Base-by-base conservation (phyloP, 2,329 filamentous ascomycete species). In the Ceratocystis alfenasii region DNA sequence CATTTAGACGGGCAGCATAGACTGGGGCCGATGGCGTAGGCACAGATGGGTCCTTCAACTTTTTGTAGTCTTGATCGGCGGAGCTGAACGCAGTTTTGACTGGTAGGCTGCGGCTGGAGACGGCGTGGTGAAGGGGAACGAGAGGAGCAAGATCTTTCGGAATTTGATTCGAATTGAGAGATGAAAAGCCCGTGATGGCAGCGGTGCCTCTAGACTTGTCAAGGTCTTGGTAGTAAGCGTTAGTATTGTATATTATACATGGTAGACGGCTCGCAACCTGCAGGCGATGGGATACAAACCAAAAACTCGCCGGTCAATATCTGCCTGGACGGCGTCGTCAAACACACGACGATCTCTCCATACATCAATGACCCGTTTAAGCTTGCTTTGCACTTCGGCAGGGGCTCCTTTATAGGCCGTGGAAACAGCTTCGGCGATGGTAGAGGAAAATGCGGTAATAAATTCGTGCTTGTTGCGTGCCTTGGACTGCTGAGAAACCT, bases 401-500 rank as follows among this genome's bases (percentile, higher is more conserved):
- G 89, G 85, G 1, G 91, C 87, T 68, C 91, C 90, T 75, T 93
- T 95, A 75, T 97, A 99, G 48, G 94, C 93, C n/a, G 84, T 80
- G 15, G 89, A 82, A 8, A 88, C 87, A n/a, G 91, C 93, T 75
- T 99, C 94, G 22, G 90, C 90, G 69, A 99, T 89, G 70, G 96
- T 83, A 3, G 94, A 92, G 59, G 93, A 88, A 75, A 96, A 97
- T 6, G 94, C 93, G 68, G 88, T 82, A 15, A 96, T 82, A 71
- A 99, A 99, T 71, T 99, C 94, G 64, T 92, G 86, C 76, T 95
- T 96, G 69, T 88, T 87, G 45, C 93, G 87, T 61, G 90, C 93
- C 76, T 95, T 95, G 28, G 92, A 96, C 73, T 97, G 94, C 74
- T 99, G 94, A 25, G 90, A 89, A 67, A 99, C 92, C 80, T 99